Evolutionary conservation across 2,329 filamentous ascomycete species (phyloP), one percentile per base, ranked within the genome.

Genomic region (Nigrospora osmanthi): DNA sequence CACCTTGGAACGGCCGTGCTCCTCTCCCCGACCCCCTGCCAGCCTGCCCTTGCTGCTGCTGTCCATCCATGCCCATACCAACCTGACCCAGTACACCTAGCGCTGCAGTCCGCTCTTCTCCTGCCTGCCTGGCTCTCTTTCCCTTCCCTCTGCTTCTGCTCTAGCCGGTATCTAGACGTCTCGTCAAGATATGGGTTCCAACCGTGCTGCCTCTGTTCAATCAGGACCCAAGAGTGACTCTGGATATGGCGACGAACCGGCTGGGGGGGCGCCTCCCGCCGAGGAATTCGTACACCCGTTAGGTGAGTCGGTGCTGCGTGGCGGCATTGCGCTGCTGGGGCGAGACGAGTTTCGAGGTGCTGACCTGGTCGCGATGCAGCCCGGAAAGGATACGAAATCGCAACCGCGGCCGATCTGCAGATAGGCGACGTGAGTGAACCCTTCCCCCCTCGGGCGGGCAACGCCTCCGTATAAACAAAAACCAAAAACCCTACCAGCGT

Each of bases 301-400:
- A 42, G 40, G 40, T 42, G 33, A 31, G 40, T 42, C n/a, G 28
- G 34, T 9, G 34, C 14, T 35, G 14, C 14, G 34, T 14, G 34
- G 14, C n/a, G 2, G 14, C 2, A 14, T 6, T 35, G 14, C 15
- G 34, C 15, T 10, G 34, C 15, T 35, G 28, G 15, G 19, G 39
- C 15, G 31, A 32, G 15, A 35, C 10, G 11, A 12, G 11, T 10
- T 32, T 32, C n/a, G 15, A 11, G 15, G 33, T n/a, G 19, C 40
- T 42, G 15, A 42, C 40, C 9, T 14, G 4, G 23, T 28, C 15
- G 19, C 9, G 17, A 16, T 38, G 35, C 43, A 65, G 62, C 58
- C 46, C 53, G 56, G 32, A 65, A 64, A 42, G 62, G 62, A 47
- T 65, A 64, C 49, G 59, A 63, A 28, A 59, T 65, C 35, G 61